Base-by-base conservation (phyloP, 257 asterid genomes). In the Avicennia marina region DNA sequence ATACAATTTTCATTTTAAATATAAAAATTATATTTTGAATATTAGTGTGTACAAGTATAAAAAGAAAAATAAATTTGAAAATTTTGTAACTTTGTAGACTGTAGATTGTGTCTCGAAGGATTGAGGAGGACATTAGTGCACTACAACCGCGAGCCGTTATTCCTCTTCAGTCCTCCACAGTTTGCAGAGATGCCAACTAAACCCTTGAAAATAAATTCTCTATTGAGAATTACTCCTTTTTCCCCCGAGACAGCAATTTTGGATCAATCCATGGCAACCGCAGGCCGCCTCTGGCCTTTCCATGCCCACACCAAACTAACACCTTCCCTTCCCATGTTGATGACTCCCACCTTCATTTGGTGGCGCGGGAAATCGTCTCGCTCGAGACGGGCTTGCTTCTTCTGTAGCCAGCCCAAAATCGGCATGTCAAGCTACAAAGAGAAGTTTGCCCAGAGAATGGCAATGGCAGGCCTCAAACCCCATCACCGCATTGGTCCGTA, bases 401-500 rank as follows among this genome's bases (percentile, higher is more conserved):
- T 81, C 65, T 80, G 93, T 78, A 77, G 72, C 69, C 73, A 47
- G 66, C 48, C 38, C 72, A 64, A 65, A 58, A 45, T 65, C 17
- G 84, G 74, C 45, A 57, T 72, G 71, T 56, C 77, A 60, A 45
- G 43, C 15, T 80, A 85, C 66, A 75, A 53, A 45, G 79, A 74
- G 12, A 60, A 73, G 45, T 88, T 88, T 52, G 76, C 95, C 13
- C 78, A 68, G 38, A 80, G 84, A 73, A 82, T 91, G 96, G 78
- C 69, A 15, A 75, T 85, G 86, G 95, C 93, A 47, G 95, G 94
- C 53, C 81, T 91, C 58, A 85, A 78, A 55, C 87, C 90, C 54
- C 85, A 83, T 62, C 90, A 91, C 62, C 94, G 78, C 44, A 71
- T 91, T 39, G 96, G 95, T 91, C 50, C 62, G 74, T 64, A 53